phyloP scores from a whole-genome alignment of 2,329 filamentous ascomycete genomes.

The Nemania sp. region DNA sequence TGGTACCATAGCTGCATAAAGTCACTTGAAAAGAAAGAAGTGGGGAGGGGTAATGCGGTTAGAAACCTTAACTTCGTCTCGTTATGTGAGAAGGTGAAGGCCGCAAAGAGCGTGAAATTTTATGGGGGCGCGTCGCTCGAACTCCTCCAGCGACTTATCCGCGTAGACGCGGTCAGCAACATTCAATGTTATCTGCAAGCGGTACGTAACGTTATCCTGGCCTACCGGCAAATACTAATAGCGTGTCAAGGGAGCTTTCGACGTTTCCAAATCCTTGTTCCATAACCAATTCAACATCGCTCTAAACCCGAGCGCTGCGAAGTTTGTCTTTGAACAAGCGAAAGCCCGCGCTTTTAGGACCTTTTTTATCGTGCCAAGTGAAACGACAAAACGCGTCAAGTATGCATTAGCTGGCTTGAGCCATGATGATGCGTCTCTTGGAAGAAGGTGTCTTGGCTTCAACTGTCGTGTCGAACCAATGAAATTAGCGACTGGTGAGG shows the following conservation, averaged over 20 bases:
- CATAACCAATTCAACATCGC: constrained; percentile 7
- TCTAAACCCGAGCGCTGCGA: neutral
- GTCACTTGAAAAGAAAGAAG: neutral
- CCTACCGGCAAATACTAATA: neutral
- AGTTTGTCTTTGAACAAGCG: constrained; percentile 1
- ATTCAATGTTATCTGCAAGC: neutral
- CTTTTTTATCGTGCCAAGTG: neutral
- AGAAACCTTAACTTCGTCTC: neutral
- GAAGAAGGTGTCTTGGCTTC: neutral
- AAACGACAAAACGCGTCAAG: constrained; percentile 4
- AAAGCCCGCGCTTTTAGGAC: neutral
- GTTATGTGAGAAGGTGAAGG: constrained; percentile 6
- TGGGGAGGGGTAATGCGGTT: neutral
- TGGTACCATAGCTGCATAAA: neutral
- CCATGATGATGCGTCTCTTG: neutral
- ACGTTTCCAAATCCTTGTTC: constrained; percentile 1
- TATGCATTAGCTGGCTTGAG: neutral
- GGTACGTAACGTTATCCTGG: neutral
- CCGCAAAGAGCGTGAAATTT: neutral
- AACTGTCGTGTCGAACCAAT: neutral
- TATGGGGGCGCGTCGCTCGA: neutral
- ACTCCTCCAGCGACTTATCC: neutral
- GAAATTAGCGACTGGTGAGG: neutral
- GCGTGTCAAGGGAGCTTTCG: neutral
- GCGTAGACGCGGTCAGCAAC: neutral